Conservation (phyloP, 2,329 filamentous ascomycete species). For the Aquanectria penicillioides region DNA sequence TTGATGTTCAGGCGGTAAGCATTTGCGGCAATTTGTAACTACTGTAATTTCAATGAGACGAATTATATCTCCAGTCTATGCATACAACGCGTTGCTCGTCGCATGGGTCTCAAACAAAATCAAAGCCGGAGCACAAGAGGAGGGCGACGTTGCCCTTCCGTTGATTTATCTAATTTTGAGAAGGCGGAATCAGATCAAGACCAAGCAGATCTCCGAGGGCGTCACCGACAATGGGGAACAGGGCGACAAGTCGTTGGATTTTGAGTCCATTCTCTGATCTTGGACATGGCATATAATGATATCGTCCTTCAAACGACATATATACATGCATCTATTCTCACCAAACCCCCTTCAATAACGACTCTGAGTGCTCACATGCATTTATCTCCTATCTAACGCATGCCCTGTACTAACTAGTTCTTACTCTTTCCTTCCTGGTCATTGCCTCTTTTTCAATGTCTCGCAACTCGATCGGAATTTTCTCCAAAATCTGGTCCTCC, state of each 20-base stretch:
- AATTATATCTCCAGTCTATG: background rate
- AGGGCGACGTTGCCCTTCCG: slow-evolving; percentile 3
- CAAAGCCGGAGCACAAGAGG: slow-evolving; percentile 10
- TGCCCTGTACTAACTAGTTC: background rate
- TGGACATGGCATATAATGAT: background rate
- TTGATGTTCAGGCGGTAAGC: slow-evolving; percentile 21
- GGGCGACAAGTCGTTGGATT: slow-evolving; percentile 4
- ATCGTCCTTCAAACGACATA: background rate
- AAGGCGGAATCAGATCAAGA: slow-evolving; percentile 4
- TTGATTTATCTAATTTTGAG: slow-evolving; percentile 8
- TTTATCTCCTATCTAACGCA: no score
- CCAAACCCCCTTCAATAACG: background rate
- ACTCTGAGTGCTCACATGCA: no score
- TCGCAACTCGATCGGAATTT: background rate
- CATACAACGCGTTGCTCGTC: slow-evolving; percentile 6
- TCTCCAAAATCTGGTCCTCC: background rate
- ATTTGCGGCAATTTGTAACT: background rate
- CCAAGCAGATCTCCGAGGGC: background rate
- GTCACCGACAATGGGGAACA: slow-evolving; percentile 1
- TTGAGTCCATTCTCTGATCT: slow-evolving; percentile 5
- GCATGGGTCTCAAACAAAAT: slow-evolving; percentile 18
- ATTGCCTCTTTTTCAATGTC: background rate
- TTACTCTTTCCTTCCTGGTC: background rate
- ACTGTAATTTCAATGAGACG: background rate
- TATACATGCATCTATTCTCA: background rate